phyloP scores from a whole-genome alignment of 148 eudicot species.

The Tetragonia tetragonoides region DNA sequence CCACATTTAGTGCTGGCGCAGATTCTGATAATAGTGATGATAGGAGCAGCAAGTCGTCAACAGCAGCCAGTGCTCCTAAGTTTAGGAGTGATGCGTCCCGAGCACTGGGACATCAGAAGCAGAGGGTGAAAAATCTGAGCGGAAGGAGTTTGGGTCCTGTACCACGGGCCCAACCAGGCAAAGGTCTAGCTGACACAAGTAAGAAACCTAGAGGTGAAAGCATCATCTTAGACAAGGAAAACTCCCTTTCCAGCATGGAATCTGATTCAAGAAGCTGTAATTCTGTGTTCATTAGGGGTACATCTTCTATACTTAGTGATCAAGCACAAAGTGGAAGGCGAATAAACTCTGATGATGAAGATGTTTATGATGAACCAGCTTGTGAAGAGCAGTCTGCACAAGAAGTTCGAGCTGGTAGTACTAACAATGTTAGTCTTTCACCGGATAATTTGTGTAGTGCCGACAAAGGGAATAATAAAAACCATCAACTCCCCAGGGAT shows the following conservation, averaged over 20 bases:
- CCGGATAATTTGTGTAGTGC: constrained; percentile 38
- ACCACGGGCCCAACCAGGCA: constrained; percentile 32
- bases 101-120: constrained; percentile 29
- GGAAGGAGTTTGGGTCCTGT: constrained; percentile 32
- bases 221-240: constrained; percentile 57
- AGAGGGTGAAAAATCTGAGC: constrained; percentile 28
- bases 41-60: constrained; percentile 76
- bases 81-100: constrained; percentile 28
- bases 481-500: constrained; percentile 36
- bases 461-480: constrained; percentile 32
- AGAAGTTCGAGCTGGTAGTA: constrained; percentile 28
- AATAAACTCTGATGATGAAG: constrained; percentile 36
- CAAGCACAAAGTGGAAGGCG: constrained; percentile 41
- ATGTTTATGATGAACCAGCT: constrained; percentile 37
- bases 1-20: constrained; percentile 39
- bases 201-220: constrained; percentile 59
- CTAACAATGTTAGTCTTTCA: constrained; percentile 26
- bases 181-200: constrained; percentile 38
- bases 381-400: constrained; percentile 33
- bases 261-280: constrained; percentile 76
- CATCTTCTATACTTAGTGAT: constrained; percentile 37
- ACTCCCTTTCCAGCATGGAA: constrained; percentile 70
- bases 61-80: constrained; percentile 65
- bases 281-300: constrained; percentile 59
- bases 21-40: constrained; percentile 71